A percentile compares a stretch with the other conserved stretches of the same genome.
Conservation (phyloP, 306 rosid genomes). For the Prunus fruticosa region DNA sequence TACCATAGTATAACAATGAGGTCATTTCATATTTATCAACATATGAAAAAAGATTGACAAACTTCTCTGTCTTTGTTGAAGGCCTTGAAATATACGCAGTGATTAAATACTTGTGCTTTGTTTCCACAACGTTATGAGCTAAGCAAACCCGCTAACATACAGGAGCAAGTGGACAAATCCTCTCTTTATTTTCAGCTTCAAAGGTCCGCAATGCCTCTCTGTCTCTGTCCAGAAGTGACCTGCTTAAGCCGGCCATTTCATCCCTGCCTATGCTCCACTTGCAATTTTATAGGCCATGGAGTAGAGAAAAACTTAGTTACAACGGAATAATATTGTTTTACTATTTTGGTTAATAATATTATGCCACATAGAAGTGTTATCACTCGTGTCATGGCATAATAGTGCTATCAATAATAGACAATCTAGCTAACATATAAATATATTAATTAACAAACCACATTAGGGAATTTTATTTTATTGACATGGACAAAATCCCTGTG, state of each 20-base stretch:
- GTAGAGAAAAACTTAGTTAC: background rate
- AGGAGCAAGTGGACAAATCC: background rate
- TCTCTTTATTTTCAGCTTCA: background rate
- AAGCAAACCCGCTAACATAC: background rate
- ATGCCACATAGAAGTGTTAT: no score
- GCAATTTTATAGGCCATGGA: background rate
- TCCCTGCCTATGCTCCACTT: background rate
- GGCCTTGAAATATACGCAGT: background rate
- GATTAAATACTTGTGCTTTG: background rate
- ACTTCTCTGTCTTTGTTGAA: background rate
- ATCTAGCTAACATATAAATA: background rate
- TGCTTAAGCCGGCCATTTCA: background rate
- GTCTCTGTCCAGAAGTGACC: background rate
- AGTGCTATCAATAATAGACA: no score
- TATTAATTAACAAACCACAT: background rate
- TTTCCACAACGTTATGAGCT: background rate
- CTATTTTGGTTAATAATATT: no score
- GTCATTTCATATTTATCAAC: background rate
- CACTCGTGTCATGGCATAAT: no score
- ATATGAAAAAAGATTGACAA: no score
- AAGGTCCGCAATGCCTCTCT: background rate
- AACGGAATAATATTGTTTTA: no score
- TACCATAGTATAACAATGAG: background rate
- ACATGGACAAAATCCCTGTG: background rate
- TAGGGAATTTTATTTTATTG: background rate